Evolutionary conservation across 805 yeast genomes (phyloP).

Genomic region (Blastobotrys chiropterorum): DNA sequence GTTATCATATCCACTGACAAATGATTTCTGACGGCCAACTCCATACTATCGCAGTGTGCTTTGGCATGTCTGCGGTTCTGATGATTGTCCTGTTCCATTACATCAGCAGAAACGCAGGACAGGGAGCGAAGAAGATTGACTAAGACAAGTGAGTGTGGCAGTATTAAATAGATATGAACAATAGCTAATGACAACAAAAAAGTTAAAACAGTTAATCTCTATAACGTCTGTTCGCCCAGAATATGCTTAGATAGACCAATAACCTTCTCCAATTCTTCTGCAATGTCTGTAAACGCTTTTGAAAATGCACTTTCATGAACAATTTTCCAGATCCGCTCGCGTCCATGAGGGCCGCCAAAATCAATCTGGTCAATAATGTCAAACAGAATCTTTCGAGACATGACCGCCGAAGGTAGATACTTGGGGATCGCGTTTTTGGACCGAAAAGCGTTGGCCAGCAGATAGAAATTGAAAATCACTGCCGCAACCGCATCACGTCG

Average conservation of each 20-base stretch:
- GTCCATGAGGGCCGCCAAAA: slow-evolving; percentile 13
- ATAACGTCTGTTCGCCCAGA: slow-evolving; percentile 37
- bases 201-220: slow-evolving; percentile 1
- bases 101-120: slow-evolving; percentile 36
- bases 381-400: slow-evolving; percentile 38
- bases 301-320: slow-evolving; percentile 47
- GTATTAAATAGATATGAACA: not conserved
- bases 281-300: slow-evolving; percentile 42
- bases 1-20: too few relatives aligned
- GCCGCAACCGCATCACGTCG: slow-evolving; percentile 46
- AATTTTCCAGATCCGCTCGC: slow-evolving; percentile 37
- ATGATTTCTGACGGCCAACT: slow-evolving; percentile 86
- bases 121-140: not conserved
- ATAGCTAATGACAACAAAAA: not conserved
- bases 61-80: slow-evolving; percentile 67
- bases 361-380: slow-evolving; percentile 33
- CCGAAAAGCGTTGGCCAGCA: slow-evolving; percentile 39
- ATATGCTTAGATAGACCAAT: slow-evolving; percentile 36
- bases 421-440: slow-evolving; percentile 35
- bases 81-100: slow-evolving; percentile 70
- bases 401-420: slow-evolving; percentile 41
- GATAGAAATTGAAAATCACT: slow-evolving; percentile 38
- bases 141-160: not conserved
- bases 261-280: slow-evolving; percentile 37
- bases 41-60: slow-evolving; percentile 61